Conservation (phyloP, 306 rosid species). For the Mucuna pruriens region DNA sequence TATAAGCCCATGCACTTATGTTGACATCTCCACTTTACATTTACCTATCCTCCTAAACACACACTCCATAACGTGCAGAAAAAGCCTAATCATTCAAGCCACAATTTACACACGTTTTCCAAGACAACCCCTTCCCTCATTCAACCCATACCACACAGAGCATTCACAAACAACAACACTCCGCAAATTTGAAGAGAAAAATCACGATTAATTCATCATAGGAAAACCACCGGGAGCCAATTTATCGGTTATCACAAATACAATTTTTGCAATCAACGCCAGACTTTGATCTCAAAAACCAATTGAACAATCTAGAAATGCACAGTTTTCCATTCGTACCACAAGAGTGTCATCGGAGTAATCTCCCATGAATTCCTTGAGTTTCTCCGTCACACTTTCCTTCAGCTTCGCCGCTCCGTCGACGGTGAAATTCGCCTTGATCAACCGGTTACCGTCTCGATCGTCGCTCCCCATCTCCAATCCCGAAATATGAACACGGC, state of each 20-base stretch:
- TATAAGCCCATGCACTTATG: constrained; percentile 7
- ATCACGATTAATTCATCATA: not conserved
- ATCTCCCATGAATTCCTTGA: constrained; percentile 95
- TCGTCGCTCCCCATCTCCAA: constrained; percentile 81
- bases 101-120: not conserved
- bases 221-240: not conserved
- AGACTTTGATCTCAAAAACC: not conserved
- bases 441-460: constrained; percentile 63
- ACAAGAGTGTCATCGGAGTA: constrained; percentile 95
- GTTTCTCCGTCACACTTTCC: constrained; percentile 74
- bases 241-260: not conserved
- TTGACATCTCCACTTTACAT: not conserved
- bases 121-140: not conserved
- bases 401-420: constrained; percentile 66
- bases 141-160: constrained; percentile 11
- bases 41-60: constrained; percentile 9
- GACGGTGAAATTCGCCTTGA: constrained; percentile 61
- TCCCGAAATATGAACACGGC: not conserved
- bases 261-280: not conserved
- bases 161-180: constrained; percentile 18
- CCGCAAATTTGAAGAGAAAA: not conserved
- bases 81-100: not conserved
- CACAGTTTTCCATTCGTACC: constrained; percentile 52
- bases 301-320: constrained; percentile 16
- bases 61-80: not conserved